phyloP scores from a whole-genome alignment of 768 basidiomycete species.

The Amanita jacksonii region DNA sequence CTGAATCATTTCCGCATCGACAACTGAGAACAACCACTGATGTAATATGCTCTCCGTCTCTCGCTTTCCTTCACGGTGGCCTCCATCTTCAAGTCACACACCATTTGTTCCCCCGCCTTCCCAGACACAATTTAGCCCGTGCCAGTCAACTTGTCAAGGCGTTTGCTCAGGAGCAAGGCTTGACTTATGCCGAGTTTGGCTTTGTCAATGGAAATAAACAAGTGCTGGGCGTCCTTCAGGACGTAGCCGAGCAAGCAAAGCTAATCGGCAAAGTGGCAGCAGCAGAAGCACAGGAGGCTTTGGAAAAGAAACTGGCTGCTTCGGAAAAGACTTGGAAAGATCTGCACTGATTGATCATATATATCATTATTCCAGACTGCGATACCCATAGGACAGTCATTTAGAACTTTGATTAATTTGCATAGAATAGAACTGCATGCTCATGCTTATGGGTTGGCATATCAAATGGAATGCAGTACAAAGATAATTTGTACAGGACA shows the following conservation, averaged over 20 bases:
- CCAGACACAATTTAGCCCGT: conserved; percentile 81
- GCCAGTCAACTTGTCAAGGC: conserved; percentile 82
- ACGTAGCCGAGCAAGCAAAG: conserved; percentile 82
- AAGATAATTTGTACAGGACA: conserved; percentile 17
- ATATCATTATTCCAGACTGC: background rate
- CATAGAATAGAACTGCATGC: too few relatives aligned
- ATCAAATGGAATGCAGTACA: conserved; percentile 26
- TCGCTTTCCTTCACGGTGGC: conserved; percentile 94
- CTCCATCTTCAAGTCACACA: conserved; percentile 96
- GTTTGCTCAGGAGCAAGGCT: conserved; percentile 76
- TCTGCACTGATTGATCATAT: background rate
- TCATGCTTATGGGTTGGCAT: conserved; percentile 30
- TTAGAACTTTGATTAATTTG: too few relatives aligned
- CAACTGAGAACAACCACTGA: conserved; percentile 98
- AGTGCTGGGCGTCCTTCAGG: conserved; percentile 70
- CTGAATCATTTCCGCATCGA: conserved; percentile 86
- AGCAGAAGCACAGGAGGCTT: conserved; percentile 56
- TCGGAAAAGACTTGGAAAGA: conserved; percentile 3
- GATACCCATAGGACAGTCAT: background rate
- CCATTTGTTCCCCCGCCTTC: conserved; percentile 92
- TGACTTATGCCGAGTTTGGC: conserved; percentile 87
- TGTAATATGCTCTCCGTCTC: conserved; percentile 74
- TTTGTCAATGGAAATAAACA: conserved; percentile 81
- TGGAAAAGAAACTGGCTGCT: conserved; percentile 26
- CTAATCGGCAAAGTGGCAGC: conserved; percentile 78